Conservation (phyloP, 345 rosid genomes). For the Eucalyptus cloeziana region DNA sequence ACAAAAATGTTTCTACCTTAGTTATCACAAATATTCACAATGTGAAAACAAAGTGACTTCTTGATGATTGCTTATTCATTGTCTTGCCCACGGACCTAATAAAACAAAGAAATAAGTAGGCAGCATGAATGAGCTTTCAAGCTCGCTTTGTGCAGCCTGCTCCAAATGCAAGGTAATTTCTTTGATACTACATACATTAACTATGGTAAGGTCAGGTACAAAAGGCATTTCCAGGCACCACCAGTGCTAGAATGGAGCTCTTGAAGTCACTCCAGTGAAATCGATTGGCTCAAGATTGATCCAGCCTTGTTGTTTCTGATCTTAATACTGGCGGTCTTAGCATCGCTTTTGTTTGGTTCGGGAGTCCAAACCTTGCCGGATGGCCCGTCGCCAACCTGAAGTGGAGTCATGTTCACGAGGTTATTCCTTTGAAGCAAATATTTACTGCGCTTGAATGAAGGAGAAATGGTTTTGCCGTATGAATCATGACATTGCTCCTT, state of each 20-base stretch:
- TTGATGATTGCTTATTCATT: conserved; percentile 76
- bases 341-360: background rate
- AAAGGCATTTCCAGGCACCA: conserved; percentile 54
- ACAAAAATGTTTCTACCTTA: conserved; percentile 28
- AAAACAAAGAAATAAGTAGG: background rate
- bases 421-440: too few relatives aligned
- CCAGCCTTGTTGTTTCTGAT: background rate
- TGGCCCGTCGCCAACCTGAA: background rate
- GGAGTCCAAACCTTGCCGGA: background rate
- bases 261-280: background rate
- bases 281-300: background rate
- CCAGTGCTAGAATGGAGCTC: too few relatives aligned
- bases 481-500: too few relatives aligned
- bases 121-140: background rate
- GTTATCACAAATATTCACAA: conserved; percentile 62
- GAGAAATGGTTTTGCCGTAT: too few relatives aligned
- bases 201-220: conserved; percentile 73
- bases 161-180: conserved; percentile 63
- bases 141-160: conserved; percentile 68
- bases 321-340: background rate
- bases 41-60: conserved; percentile 82
- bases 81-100: conserved; percentile 81
- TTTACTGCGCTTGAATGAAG: too few relatives aligned
- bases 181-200: conserved; percentile 61
- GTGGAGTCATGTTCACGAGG: background rate